Evolutionary conservation across 2,329 filamentous ascomycete species (phyloP), one percentile per base, ranked within the genome.

Genomic region (Rhinocladiella mackenziei): DNA sequence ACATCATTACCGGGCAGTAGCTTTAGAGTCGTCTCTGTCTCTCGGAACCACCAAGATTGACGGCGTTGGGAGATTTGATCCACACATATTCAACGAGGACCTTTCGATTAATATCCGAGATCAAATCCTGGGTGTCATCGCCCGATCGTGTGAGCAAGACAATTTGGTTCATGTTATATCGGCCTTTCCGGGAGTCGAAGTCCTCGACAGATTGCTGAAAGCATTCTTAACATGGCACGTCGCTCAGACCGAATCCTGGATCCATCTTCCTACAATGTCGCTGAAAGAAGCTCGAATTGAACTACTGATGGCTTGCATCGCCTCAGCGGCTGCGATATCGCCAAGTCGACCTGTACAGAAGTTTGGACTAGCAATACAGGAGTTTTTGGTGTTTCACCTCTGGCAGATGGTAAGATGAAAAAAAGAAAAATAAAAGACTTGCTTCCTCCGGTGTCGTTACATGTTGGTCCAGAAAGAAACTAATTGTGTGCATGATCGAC

Each of bases 261-360:
- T 38, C n/a, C 35, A 38, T 38, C 19, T 38, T 28, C 35, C 35
- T 15, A 38, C 35, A n/a, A 25, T 38, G 19, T n/a, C 25, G 4
- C 15, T 38, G n/a, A 5, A 3, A 13, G 35, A 28, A 4, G 35
- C 14, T 14, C 35, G 35, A 19, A 22, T 38, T 13, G 35, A 38
- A 28, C 15, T 38, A 18, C 35, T 38, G 3, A 22, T 28, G 11
- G 35, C 3, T 11, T 38, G 35, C 17, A 3, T 38, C 11, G 35
- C 35, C 4, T 9, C 35, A 10, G 35, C 35, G 2, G 35, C 35
- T 11, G 4, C 15, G 10, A 3, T 38, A 11, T 38, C 35, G 17
- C 28, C 35, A 10, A 38, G 35, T 14, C 5, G 35, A 28, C 19
- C 35, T 18, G 35, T 38, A 3, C 35, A 38, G 22, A 38, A 38